Evolutionary conservation across 2,329 filamentous ascomycete species (phyloP).

Genomic region (Aspergillus sp.): DNA sequence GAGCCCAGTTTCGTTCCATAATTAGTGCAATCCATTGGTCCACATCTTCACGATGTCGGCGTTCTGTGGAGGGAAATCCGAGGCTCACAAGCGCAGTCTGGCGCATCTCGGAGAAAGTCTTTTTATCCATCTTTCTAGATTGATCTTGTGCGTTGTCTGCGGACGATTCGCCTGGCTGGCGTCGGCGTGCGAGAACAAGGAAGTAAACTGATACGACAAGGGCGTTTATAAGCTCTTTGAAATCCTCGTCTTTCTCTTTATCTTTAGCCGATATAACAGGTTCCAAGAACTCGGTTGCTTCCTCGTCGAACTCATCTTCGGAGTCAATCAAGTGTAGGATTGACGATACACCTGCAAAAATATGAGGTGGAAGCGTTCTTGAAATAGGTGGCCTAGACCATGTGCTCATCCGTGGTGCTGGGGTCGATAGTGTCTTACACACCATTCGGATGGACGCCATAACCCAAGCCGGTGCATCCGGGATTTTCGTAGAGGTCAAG

Average conservation of each 20-base stretch:
- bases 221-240: conserved; percentile 38
- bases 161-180: conserved; percentile 22
- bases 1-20: conserved; percentile 48
- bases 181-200: conserved; percentile 52
- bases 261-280: conserved; percentile 44
- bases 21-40: conserved; percentile 62
- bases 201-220: conserved; percentile 47
- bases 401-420: conserved; percentile 38
- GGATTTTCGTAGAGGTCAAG: conserved; percentile 28
- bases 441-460: conserved; percentile 66
- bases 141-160: conserved; percentile 12
- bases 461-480: conserved; percentile 63
- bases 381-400: conserved; percentile 40
- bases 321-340: conserved; percentile 51
- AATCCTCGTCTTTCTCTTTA: conserved; percentile 48
- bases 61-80: conserved; percentile 43
- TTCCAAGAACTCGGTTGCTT: conserved; percentile 34
- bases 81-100: conserved; percentile 38
- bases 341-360: conserved; percentile 69
- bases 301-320: conserved; percentile 47
- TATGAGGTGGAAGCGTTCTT: conserved; percentile 63
- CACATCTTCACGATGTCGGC: conserved; percentile 51
- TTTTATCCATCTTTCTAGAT: conserved; percentile 38
- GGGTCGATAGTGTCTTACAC: conserved; percentile 61
- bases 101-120: conserved; percentile 42